Conservation (phyloP, 208 protist species). For the Trypanosoma mega region DNA sequence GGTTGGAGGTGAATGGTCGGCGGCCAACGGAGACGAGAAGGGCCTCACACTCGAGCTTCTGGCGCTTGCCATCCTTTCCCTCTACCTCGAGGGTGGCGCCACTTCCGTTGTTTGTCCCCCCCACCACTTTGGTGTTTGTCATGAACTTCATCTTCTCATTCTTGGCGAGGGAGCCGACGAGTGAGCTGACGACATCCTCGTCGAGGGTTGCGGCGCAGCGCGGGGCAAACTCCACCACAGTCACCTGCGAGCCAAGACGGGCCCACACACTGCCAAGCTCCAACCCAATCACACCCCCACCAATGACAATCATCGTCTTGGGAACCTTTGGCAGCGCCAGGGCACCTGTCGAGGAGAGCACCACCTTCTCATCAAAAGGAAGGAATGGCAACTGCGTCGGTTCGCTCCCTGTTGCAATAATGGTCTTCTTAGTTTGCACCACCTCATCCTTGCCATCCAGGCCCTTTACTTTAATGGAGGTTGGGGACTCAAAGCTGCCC, state of each 20-base stretch:
- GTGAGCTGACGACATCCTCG: slow-evolving; percentile 73
- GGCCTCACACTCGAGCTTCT: slow-evolving; percentile 89
- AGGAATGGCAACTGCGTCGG: slow-evolving; percentile 92
- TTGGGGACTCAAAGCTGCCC: slow-evolving; percentile 82
- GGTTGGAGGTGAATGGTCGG: slow-evolving; percentile 92
- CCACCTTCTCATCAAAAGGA: slow-evolving; percentile 96
- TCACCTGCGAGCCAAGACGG: slow-evolving; percentile 97
- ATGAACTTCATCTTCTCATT: slow-evolving; percentile 92
- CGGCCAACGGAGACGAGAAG: slow-evolving; percentile 97
- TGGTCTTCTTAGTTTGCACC: slow-evolving; percentile 96
- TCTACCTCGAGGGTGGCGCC: slow-evolving; percentile 90
- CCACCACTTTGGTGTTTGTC: slow-evolving; percentile 90
- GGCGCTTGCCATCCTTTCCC: slow-evolving; percentile 84
- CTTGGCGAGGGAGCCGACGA: slow-evolving; percentile 82
- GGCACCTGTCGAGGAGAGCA: slow-evolving; percentile 98
- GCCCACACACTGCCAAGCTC: slow-evolving; percentile 98
- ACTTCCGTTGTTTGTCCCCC: slow-evolving; percentile 60
- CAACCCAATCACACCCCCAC: slow-evolving; percentile 99
- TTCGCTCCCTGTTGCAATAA: slow-evolving; percentile 99
- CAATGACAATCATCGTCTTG: slow-evolving; percentile 98
- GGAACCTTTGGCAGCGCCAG: slow-evolving; percentile 95
- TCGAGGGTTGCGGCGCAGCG: slow-evolving; percentile 90
- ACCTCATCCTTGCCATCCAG: slow-evolving; percentile 90
- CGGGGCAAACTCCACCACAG: slow-evolving; percentile 97
- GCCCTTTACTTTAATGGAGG: slow-evolving; percentile 72